A percentile compares a stretch with the other conserved stretches of the same genome.
Conservation (phyloP, 148 eudicot genomes). For the Pharnaceum exiguum region DNA sequence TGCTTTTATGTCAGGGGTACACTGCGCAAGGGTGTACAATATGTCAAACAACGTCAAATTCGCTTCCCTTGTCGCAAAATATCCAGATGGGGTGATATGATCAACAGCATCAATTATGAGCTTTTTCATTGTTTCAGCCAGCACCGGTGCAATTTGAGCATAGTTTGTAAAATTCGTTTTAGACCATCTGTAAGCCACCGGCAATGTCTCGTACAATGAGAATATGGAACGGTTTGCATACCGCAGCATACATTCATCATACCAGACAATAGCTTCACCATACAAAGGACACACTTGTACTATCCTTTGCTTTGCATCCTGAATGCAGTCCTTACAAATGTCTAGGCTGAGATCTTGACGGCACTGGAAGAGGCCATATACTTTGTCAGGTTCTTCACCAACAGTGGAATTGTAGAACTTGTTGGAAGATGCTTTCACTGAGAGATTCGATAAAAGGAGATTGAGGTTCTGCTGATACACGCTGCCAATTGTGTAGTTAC, state of each 20-base stretch:
- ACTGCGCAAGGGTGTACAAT: conserved; percentile 20
- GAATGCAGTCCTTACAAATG: conserved; percentile 15
- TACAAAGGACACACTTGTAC: neutral
- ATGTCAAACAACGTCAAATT: neutral
- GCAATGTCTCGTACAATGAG: neutral
- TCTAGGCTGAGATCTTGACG: neutral
- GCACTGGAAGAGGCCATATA: conserved; percentile 19
- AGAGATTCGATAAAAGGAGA: neutral
- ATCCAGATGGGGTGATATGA: neutral
- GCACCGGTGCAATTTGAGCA: neutral
- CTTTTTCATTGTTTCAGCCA: neutral
- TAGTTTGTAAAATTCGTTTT: neutral
- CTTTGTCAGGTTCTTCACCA: conserved; percentile 1
- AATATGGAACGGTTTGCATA: conserved; percentile 19
- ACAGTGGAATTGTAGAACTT: conserved; percentile 4
- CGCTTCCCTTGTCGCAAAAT: conserved; percentile 5
- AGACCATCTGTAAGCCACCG: neutral
- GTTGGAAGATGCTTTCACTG: neutral
- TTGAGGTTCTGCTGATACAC: conserved; percentile 9
- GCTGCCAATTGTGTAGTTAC: conserved; percentile 6
- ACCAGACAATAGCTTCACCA: conserved; percentile 5
- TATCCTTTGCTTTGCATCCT: neutral
- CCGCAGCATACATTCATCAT: conserved; percentile 16
- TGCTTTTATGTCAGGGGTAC: conserved; percentile 10
- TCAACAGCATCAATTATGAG: neutral